Evolutionary conservation across 805 yeast species (phyloP), one percentile per base, ranked within the genome.

Genomic region (Lachancea fermentati): DNA sequence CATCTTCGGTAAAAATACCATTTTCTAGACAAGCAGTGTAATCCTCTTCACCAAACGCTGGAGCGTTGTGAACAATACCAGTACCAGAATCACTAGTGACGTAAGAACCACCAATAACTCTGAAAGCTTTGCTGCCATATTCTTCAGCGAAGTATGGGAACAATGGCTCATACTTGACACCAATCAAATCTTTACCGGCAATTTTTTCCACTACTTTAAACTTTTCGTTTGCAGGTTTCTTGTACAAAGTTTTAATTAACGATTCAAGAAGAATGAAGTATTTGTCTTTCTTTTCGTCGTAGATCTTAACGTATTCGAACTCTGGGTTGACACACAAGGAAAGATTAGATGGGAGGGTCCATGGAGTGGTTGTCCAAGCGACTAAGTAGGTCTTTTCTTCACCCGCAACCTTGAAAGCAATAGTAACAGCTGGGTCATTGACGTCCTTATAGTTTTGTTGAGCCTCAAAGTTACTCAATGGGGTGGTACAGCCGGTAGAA

Each of bases 351-450:
- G 98, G 98, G 60, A 93, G 73, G 37, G 99, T 94, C 99, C 99
- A 93, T 39, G 99, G 99, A 18, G 99, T 93, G 45, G 99, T 93
- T 33, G 99, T 93, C 99, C 99, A 93, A 7, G 97, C 97, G 30
- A 93, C 89, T 50, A 93, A 71, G 50, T 76, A 71, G 39, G 95
- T 85, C 56, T 83, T 78, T 48, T 86, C 88, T 57, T 89, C 94
- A 47, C 78, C 85, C 24, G 75, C 68, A 42, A 85, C 70, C 48
- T 85, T 85, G 74, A 93, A 94, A 19, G 87, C 95, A 52, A 93
- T 67, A 45, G 96, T 88, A 37, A 94, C 89, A 8, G 96, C 96
- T 7, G 99, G 99, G 65, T 93, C 99, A 47, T 79, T 76, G 37
- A 93, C 97, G 45, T 93, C 97, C 71, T 93, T 93, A 73, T 93